Conservation (phyloP, 306 rosid species). For the Luffa aegyptiaca region DNA sequence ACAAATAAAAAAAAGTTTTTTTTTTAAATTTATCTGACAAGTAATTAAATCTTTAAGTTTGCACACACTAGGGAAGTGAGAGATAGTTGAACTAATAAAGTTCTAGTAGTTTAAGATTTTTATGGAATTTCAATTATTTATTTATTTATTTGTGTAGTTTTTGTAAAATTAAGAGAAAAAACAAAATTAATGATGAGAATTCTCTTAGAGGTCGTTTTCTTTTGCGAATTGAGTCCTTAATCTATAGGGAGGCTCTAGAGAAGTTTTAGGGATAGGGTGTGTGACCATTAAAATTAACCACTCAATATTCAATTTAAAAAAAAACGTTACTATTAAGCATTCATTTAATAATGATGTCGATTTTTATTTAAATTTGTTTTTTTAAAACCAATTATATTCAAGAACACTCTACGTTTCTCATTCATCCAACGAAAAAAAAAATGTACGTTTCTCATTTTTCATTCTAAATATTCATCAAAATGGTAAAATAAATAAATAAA, state of each 20-base stretch:
- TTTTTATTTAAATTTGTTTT: background rate
- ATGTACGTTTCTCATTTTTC: background rate
- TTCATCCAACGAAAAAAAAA: no score
- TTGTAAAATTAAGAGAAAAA: background rate
- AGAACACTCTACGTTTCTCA: background rate
- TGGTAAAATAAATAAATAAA: background rate
- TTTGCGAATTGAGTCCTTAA: background rate
- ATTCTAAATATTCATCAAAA: background rate
- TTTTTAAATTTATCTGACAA: background rate
- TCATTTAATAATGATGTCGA: background rate
- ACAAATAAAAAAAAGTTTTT: no score
- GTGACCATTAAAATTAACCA: background rate
- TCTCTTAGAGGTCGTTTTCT: background rate
- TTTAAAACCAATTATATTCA: background rate
- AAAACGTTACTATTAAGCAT: constrained; percentile 1
- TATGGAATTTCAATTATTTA: background rate
- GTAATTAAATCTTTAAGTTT: background rate
- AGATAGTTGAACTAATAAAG: background rate
- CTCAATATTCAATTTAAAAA: background rate
- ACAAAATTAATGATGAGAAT: background rate
- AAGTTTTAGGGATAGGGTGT: background rate
- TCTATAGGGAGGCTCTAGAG: background rate
- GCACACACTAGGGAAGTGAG: no score
- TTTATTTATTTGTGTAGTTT: background rate
- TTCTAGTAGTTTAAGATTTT: background rate